These are phyloP conservation scores for Fusarium illudens DNA, from an alignment of 2,329 filamentous ascomycete genomes.

Conservation along the genomic window DNA sequence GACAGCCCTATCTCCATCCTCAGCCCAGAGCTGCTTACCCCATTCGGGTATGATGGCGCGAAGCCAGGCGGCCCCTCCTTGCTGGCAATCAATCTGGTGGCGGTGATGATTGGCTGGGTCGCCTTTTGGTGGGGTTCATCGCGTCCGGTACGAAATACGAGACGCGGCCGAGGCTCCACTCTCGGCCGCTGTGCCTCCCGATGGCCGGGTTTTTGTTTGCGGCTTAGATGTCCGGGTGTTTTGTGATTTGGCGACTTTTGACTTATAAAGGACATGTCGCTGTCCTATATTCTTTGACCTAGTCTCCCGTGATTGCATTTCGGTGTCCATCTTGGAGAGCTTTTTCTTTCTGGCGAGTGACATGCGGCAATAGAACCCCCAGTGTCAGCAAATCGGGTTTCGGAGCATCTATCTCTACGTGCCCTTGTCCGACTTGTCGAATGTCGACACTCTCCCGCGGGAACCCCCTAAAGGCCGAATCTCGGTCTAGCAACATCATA, in stretches of 20 bases:
- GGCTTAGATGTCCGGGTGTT: background rate
- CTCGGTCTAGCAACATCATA: background rate
- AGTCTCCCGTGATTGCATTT: background rate
- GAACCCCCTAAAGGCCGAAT: background rate
- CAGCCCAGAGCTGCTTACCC: slow-evolving; percentile 2
- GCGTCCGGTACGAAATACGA: slow-evolving; percentile 36
- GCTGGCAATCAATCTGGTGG: background rate
- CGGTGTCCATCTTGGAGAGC: background rate
- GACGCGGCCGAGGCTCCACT: slow-evolving; percentile 20
- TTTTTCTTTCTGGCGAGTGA: background rate
- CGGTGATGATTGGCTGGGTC: slow-evolving; percentile 8
- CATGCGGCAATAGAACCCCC: background rate
- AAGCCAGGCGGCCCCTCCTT: slow-evolving; percentile 3
- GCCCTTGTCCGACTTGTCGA: background rate
- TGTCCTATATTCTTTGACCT: background rate
- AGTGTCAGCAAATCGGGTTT: slow-evolving; percentile 19
- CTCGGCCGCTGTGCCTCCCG: slow-evolving; percentile 14
- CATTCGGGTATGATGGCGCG: slow-evolving; percentile 30
- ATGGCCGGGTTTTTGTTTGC: slow-evolving; percentile 8
- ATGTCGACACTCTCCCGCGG: background rate
- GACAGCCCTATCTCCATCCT: background rate
- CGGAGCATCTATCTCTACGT: slow-evolving; percentile 18
- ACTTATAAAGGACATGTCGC: background rate
- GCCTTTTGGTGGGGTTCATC: background rate
- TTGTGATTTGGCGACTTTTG: background rate